These are phyloP conservation scores for Ustilago sp. DNA, from an alignment of 1,284 basidiomycete species.

Conservation along the genomic window DNA sequence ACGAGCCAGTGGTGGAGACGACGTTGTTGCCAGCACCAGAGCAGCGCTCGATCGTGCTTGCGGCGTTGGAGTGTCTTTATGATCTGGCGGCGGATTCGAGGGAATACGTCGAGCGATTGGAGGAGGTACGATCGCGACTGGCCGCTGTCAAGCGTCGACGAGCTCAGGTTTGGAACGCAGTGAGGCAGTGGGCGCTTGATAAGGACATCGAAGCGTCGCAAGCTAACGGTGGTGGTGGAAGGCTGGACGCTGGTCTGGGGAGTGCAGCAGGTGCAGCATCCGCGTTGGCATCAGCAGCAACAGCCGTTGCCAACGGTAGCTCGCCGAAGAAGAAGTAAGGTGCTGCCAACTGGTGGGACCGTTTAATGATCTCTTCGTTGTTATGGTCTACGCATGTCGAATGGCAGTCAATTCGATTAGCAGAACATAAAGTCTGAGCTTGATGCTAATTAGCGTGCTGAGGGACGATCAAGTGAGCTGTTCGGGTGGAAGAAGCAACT, in stretches of 20 bases:
- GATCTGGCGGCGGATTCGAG: slow-evolving; percentile 72
- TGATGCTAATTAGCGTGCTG: no score
- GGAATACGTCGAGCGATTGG: slow-evolving; percentile 73
- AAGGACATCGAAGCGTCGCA: slow-evolving; percentile 34
- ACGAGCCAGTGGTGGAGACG: slow-evolving; percentile 46
- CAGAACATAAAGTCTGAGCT: no score
- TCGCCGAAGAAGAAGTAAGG: slow-evolving; percentile 38
- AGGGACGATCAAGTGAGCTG: not conserved
- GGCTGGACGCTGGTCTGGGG: not conserved
- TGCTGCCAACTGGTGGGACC: not conserved
- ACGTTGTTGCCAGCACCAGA: slow-evolving; percentile 54
- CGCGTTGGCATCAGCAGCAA: slow-evolving; percentile 8
- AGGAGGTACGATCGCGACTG: slow-evolving; percentile 72
- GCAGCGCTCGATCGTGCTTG: slow-evolving; percentile 64
- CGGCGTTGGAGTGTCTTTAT: slow-evolving; percentile 61
- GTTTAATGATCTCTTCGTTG: not conserved
- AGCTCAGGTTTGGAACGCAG: slow-evolving; percentile 71
- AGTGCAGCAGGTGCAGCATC: slow-evolving; percentile 1
- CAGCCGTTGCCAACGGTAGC: slow-evolving; percentile 19
- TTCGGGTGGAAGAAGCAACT: not conserved
- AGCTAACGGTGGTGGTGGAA: not conserved
- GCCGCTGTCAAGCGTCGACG: slow-evolving; percentile 71
- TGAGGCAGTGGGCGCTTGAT: slow-evolving; percentile 69
- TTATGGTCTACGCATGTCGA: not conserved
- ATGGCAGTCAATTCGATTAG: not conserved